Evolutionary conservation across 2,329 filamentous ascomycete species (phyloP), one percentile per base, ranked within the genome.

Genomic region (Westerdykella ornata): DNA sequence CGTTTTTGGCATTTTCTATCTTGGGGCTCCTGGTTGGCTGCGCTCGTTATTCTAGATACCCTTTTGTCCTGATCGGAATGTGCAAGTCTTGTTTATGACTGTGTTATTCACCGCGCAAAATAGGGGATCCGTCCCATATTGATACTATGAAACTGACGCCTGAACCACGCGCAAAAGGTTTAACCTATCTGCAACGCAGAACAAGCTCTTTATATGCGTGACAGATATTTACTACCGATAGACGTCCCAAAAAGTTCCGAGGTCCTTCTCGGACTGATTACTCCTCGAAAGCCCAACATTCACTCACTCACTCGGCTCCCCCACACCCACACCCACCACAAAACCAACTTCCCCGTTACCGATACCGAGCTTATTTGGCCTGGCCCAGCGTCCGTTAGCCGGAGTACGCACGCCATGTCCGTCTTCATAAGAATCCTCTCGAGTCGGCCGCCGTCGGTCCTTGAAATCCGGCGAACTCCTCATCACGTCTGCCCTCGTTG

Each of bases 401-500:
- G 22, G 22, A 26, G 4, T 26, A 26, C 22, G 8, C 22, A 11
- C 22, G 22, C 22, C 22, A 26, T 26, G 22, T 26, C 22, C 22
- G 8, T 11, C 12, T 19, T 4, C 15, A 3, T 29, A n/a, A n/a
- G n/a, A 31, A 19, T 14, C 2, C 15, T 15, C 20, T 17, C 34
- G 26, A 37, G 30, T 26, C 37, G 2, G 36, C 36, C 31, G 31
- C 36, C 20, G 7, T 8, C 22, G 57, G 60, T 53, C 59, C 62
- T 57, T 49, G 62, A 61, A 63, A 48, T 65, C 46, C 62, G 60
- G 60, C 53, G 62, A 59, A 65, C 54, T 54, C 51, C 52, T 53
- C 49, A 62, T 60, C 59, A 63, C 59, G 53, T 58, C 48, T 59
- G 50, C 52, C 49, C 47, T 43, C 49, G 41, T 47, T 44, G 51